phyloP scores from a whole-genome alignment of 352 stramenopile species.

The Phytophthora pisi region DNA sequence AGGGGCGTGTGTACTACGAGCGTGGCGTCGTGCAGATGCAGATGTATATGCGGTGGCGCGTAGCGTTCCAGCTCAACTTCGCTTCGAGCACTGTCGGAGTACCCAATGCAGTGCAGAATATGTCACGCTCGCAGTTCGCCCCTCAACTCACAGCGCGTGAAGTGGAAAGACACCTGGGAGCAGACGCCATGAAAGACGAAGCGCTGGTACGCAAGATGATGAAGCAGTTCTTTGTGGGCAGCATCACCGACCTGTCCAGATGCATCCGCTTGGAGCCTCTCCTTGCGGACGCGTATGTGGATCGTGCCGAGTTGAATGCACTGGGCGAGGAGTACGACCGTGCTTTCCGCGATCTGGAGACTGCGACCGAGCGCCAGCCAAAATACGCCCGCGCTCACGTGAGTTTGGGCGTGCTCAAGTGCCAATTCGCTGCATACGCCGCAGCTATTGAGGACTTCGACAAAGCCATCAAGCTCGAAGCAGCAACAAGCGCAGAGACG shows the following conservation, averaged over 20 bases:
- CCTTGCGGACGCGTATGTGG: conserved; percentile 64
- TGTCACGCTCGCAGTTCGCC: conserved; percentile 47
- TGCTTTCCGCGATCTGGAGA: conserved; percentile 66
- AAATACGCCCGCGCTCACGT: conserved; percentile 59
- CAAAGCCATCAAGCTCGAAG: conserved; percentile 56
- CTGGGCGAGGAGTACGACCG: conserved; percentile 64
- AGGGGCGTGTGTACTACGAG: conserved; percentile 71
- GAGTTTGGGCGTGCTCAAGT: conserved; percentile 78
- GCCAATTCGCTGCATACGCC: conserved; percentile 68
- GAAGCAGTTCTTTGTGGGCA: conserved; percentile 54
- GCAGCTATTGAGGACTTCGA: conserved; percentile 76
- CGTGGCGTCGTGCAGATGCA: conserved; percentile 76
- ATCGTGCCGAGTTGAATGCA: conserved; percentile 70
- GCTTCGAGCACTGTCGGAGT: conserved; percentile 6
- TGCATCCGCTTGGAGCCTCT: conserved; percentile 65
- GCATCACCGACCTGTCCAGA: conserved; percentile 65
- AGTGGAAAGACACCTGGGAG: conserved; percentile 50
- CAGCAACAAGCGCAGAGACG: conserved; percentile 30
- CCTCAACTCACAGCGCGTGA: conserved; percentile 45
- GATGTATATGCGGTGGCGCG: conserved; percentile 67
- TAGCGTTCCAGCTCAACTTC: conserved; percentile 59
- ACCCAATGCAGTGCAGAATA: not conserved
- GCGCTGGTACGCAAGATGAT: conserved; percentile 52
- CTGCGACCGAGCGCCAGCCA: conserved; percentile 55
- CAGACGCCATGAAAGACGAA: conserved; percentile 59